Percentiles rank a stretch among this genome's conserved stretches.
These are phyloP conservation scores for Sugiyamaella qingdaonensis DNA, from an alignment of 805 yeast species.

Conservation along the genomic window DNA sequence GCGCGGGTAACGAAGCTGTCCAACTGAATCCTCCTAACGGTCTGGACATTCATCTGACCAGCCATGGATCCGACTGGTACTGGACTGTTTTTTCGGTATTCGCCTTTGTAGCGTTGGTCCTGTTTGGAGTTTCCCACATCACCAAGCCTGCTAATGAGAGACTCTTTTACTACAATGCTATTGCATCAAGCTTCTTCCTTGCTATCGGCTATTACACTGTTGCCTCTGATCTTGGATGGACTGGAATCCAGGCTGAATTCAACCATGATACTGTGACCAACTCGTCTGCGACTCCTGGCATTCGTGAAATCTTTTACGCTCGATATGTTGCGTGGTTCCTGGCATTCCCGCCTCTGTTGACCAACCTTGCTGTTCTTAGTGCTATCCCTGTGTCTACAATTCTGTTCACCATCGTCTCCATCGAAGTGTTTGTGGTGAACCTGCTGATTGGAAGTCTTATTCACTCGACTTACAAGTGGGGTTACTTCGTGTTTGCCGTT, in stretches of 20 bases:
- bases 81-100: conserved; percentile 59
- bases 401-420: conserved; percentile 34
- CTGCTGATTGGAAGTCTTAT: conserved; percentile 56
- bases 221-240: conserved; percentile 57
- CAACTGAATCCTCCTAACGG: conserved; percentile 41
- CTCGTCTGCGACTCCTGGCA: conserved; percentile 26
- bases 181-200: conserved; percentile 39
- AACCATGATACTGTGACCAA: conserved; percentile 40
- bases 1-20: conserved; percentile 28
- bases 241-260: conserved; percentile 46
- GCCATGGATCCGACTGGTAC: conserved; percentile 62
- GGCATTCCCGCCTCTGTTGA: conserved; percentile 45
- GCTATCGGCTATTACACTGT: conserved; percentile 50
- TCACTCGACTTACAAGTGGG: conserved; percentile 60
- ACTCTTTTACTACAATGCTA: conserved; percentile 38
- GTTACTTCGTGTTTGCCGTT: conserved; percentile 56
- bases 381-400: conserved; percentile 33
- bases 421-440: conserved; percentile 48
- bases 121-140: conserved; percentile 6
- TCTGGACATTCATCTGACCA: conserved; percentile 49
- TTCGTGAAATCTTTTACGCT: conserved; percentile 54
- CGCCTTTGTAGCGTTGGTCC: conserved; percentile 34
- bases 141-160: conserved; percentile 33
- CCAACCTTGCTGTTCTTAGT: conserved; percentile 33
- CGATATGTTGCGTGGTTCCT: conserved; percentile 57